Percentiles rank a stretch among this genome's conserved stretches.
These are phyloP conservation scores for Tetrapyrgos nigripes DNA, from an alignment of 1,284 basidiomycete genomes.

Conservation along the genomic window DNA sequence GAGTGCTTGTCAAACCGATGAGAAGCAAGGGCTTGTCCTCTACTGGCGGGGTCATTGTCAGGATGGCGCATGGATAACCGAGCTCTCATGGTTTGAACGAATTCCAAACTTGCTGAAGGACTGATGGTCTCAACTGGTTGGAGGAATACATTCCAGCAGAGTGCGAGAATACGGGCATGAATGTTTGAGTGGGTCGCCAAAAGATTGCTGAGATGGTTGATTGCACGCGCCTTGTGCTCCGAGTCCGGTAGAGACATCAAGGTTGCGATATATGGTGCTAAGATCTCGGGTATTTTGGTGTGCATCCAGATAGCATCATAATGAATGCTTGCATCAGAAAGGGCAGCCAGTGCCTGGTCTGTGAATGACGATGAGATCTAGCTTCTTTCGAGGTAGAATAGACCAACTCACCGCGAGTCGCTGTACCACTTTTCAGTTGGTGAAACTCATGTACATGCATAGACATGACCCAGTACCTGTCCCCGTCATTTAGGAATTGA, in stretches of 20 bases:
- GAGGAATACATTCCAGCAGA: conserved; percentile 40
- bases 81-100: conserved; percentile 31
- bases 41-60: background rate
- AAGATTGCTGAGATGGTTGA: conserved; percentile 31
- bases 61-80: conserved; percentile 22
- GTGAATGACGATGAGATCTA: background rate
- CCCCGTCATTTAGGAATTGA: conserved; percentile 30
- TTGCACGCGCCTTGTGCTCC: conserved; percentile 25
- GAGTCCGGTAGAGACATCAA: conserved; percentile 28
- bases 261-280: conserved; percentile 41
- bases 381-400: background rate
- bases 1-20: conserved; percentile 12
- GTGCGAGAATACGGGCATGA: conserved; percentile 30
- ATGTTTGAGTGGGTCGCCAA: conserved; percentile 29
- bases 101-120: conserved; percentile 22
- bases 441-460: conserved; percentile 33
- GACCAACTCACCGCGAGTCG: conserved; percentile 4
- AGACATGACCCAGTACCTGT: conserved; percentile 48
- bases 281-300: conserved; percentile 37
- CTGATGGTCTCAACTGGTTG: conserved; percentile 23
- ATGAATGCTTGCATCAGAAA: conserved; percentile 32
- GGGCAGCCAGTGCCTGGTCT: conserved; percentile 8
- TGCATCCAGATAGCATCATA: conserved; percentile 36
- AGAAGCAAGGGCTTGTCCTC: conserved; percentile 6
- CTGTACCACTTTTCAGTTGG: conserved; percentile 9